A percentile compares a stretch with the other conserved stretches of the same genome.
Evolutionary conservation across 2,329 filamentous ascomycete species (phyloP).

Genomic region (Alternaria viburni): DNA sequence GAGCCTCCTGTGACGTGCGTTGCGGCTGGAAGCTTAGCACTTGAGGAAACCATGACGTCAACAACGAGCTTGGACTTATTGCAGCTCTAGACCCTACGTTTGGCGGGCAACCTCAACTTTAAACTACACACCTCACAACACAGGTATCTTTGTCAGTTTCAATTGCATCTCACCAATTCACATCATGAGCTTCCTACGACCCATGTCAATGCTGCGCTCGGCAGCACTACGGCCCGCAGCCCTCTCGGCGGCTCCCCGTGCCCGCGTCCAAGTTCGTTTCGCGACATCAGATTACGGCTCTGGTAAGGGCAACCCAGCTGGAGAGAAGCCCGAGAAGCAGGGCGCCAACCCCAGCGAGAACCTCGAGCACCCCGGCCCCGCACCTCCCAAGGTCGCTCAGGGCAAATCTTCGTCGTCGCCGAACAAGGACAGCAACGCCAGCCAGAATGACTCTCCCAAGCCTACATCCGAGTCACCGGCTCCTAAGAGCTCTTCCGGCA

Average conservation of each 20-base stretch:
- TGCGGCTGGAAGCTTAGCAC: background rate
- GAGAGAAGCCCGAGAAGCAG: constrained; percentile 53
- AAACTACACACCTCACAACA: background rate
- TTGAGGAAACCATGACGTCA: constrained; percentile 12
- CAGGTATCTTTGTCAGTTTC: constrained; percentile 4
- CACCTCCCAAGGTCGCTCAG: constrained; percentile 51
- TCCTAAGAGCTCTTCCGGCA: background rate
- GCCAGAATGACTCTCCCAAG: constrained; percentile 13
- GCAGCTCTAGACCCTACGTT: constrained; percentile 1
- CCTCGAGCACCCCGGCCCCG: constrained; percentile 54
- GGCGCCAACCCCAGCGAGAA: constrained; percentile 48
- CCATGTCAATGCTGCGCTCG: constrained; percentile 37
- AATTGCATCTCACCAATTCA: background rate
- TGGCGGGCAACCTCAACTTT: background rate
- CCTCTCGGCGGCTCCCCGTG: constrained; percentile 33
- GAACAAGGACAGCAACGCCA: constrained; percentile 26
- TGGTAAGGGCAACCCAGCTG: constrained; percentile 50
- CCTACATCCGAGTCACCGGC: constrained; percentile 10
- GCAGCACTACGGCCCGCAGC: constrained; percentile 28
- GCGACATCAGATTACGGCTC: constrained; percentile 52
- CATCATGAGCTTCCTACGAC: constrained; percentile 43
- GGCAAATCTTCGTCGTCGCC: constrained; percentile 40
- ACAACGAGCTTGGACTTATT: constrained; percentile 4
- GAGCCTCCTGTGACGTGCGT: constrained; percentile 8
- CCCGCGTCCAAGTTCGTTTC: constrained; percentile 40